Conservation (phyloP, 352 stramenopile species). For the Globisporangium yorkense region DNA sequence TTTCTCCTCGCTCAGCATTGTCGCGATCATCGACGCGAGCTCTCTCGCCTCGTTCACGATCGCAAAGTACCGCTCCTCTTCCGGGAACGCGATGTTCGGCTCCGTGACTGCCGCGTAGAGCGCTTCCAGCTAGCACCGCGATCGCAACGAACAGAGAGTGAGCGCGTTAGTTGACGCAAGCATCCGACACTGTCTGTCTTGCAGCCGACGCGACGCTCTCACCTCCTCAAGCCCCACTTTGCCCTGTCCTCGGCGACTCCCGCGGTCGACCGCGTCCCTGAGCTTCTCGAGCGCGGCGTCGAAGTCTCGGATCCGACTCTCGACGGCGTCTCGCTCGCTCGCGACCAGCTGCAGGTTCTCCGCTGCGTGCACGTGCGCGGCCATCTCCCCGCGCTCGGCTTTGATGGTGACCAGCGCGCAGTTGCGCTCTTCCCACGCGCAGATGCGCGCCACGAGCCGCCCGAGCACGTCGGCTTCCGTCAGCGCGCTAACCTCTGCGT, state of each 20-base stretch:
- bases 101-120: constrained; percentile 40
- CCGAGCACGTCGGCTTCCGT: constrained; percentile 58
- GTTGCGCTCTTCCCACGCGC: constrained; percentile 42
- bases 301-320: constrained; percentile 41
- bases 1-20: constrained; percentile 73
- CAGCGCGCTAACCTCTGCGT: constrained; percentile 18
- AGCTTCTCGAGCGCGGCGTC: constrained; percentile 49
- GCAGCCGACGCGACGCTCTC: neutral
- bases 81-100: constrained; percentile 50
- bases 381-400: constrained; percentile 42
- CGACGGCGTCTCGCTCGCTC: constrained; percentile 28
- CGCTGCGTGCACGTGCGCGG: constrained; percentile 46
- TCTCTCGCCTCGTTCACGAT: constrained; percentile 59
- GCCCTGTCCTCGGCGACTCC: constrained; percentile 52
- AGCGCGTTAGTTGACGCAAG: neutral
- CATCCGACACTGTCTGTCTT: no score
- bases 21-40: constrained; percentile 54
- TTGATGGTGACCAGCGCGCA: constrained; percentile 18
- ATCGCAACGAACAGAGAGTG: neutral
- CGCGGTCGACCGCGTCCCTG: constrained; percentile 62
- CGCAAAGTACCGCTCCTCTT: constrained; percentile 39
- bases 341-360: constrained; percentile 53
- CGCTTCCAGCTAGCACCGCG: constrained; percentile 24
- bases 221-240: constrained; percentile 61
- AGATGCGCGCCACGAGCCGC: constrained; percentile 44